Base-by-base conservation (phyloP, 257 asterid genomes). In the Petrea volubilis region DNA sequence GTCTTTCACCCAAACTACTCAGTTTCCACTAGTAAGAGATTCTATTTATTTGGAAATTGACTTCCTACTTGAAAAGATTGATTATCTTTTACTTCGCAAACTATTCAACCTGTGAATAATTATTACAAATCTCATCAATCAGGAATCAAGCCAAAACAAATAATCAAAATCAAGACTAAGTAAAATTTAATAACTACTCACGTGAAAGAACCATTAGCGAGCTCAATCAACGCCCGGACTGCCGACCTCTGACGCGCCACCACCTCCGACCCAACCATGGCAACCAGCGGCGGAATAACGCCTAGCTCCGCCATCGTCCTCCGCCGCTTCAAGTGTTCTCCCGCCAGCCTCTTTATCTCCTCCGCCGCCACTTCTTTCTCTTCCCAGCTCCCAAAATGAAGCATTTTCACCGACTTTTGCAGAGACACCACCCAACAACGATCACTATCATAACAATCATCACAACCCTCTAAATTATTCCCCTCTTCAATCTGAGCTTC, bases 251-350 rank as follows among this genome's bases (percentile, higher is more conserved):
- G 91, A 61, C 83, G 86, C 78, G 78, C 79, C 90, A 34, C 83
- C 75, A 66, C 83, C 62, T 83, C 80, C 27, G 96, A 84, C 18
- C 82, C 95, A 46, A 82, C 80, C 97, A 93, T 93, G 6, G 70
- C 87, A 18, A 93, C 96, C 74, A 93, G 70, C 73, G 98, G 97
- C 73, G 90, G 97, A 66, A 93, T 87, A 34, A 93, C 96, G 5
- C 97, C 98, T 17, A 93, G 96, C 81, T 91, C 95, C 83, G 87
- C 97, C 93, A 93, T 86, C 62, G 72, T 77, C 72, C 74, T 89
- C 90, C 90, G 85, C 77, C 77, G 80, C 83, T 60, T 78, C 64
- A 72, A 55, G 44, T 80, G 88, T 17, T 82, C 83, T 52, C 40
- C 86, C 8, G 94, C 97, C 65, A 93, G 73, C 79, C 60, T 81